A percentile compares a stretch with the other conserved stretches of the same genome.
Evolutionary conservation across 768 basidiomycete species (phyloP).

Genomic region (Panaeolus papilionaceus): DNA sequence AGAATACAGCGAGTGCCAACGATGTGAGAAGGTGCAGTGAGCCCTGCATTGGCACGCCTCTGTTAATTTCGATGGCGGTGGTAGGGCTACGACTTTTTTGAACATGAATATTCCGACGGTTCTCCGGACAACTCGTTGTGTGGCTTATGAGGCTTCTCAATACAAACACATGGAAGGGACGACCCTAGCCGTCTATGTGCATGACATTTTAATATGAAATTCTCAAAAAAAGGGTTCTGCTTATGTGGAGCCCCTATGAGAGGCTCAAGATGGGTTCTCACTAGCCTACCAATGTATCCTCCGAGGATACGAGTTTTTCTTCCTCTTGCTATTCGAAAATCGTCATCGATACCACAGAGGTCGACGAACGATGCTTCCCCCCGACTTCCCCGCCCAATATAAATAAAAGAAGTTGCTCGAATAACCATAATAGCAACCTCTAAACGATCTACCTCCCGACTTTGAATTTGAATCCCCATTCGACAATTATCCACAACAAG

Average conservation of each 20-base stretch:
- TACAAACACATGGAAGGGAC: background rate
- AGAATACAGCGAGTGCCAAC: background rate
- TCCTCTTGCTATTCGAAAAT: background rate
- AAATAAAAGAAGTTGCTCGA: background rate
- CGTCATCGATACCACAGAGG: background rate
- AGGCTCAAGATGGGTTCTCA: background rate
- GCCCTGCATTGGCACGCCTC: background rate
- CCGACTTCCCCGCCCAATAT: background rate
- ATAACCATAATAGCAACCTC: background rate
- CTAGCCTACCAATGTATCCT: background rate
- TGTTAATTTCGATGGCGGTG: slow-evolving; percentile 6
- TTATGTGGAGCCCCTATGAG: background rate
- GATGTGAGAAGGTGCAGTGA: slow-evolving; percentile 1
- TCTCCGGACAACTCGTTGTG: background rate
- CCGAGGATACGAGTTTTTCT: background rate
- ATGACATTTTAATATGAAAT: slow-evolving; percentile 1
- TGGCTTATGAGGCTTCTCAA: slow-evolving; percentile 4
- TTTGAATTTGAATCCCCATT: background rate
- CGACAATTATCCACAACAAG: slow-evolving; percentile 11
- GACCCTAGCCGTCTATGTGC: background rate
- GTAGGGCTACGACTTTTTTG: slow-evolving; percentile 1
- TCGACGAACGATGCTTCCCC: background rate
- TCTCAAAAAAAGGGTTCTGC: background rate
- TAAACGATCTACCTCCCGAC: background rate
- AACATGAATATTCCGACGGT: slow-evolving; percentile 6